A percentile compares a stretch with the other conserved stretches of the same genome.
phyloP scores from a whole-genome alignment of 2,329 filamentous ascomycete genomes.

The Xylaria polymorpha region DNA sequence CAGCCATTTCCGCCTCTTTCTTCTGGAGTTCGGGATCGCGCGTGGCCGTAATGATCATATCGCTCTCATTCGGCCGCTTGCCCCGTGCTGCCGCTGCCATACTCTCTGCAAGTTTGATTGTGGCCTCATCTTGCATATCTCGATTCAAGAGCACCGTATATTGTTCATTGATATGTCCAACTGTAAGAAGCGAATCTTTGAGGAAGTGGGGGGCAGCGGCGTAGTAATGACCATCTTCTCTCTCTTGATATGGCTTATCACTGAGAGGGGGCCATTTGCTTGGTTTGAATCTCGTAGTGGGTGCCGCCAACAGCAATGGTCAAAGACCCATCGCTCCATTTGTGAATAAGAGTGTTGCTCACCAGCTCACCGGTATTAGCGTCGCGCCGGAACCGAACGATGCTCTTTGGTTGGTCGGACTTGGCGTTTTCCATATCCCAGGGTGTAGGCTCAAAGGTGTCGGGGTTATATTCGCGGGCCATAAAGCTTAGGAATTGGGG shows the following conservation, averaged over 20 bases:
- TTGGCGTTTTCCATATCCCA: conserved; percentile 66
- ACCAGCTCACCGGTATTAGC: conserved; percentile 73
- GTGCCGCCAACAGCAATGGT: conserved; percentile 80
- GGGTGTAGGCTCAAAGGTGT: conserved; percentile 71
- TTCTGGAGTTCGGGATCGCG: conserved; percentile 81
- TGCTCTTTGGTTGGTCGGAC: conserved; percentile 69
- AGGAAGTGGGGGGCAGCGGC: conserved; percentile 76
- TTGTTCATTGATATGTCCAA: conserved; percentile 80
- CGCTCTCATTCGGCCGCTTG: conserved; percentile 62
- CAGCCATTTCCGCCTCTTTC: conserved; percentile 77
- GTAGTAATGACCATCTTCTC: conserved; percentile 80
- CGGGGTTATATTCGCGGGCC: conserved; percentile 73
- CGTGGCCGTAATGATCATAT: conserved; percentile 76
- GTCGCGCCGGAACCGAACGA: conserved; percentile 76
- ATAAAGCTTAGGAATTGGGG: conserved; percentile 78
- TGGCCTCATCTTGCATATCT: conserved; percentile 75
- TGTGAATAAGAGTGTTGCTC: conserved; percentile 79
- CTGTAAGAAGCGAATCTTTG: conserved; percentile 75
- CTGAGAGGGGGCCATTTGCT: conserved; percentile 72
- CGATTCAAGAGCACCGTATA: conserved; percentile 76
- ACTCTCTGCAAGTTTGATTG: conserved; percentile 73
- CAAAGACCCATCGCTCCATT: conserved; percentile 83
- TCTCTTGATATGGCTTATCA: conserved; percentile 70
- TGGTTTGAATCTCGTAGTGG: conserved; percentile 80
- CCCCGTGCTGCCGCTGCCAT: conserved; percentile 73